Conservation (phyloP, 495 filamentous ascomycete genomes). For the Penicillium cinerascens region DNA sequence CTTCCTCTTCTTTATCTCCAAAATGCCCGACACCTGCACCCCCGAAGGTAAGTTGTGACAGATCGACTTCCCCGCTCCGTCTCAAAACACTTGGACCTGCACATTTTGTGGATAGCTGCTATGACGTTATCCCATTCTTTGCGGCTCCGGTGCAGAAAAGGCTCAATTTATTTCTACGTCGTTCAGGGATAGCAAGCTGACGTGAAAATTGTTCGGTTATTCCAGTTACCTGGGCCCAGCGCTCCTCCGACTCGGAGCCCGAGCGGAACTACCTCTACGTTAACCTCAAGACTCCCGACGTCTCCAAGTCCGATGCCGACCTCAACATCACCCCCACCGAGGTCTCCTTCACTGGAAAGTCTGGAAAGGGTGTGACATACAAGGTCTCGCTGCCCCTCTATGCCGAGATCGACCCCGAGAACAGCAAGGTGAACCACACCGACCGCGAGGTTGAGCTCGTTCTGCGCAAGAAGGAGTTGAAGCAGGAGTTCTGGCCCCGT, state of each 20-base stretch:
- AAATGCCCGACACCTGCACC: conserved; percentile 33
- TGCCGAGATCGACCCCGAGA: conserved; percentile 80
- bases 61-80: conserved; percentile 37
- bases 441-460: conserved; percentile 82
- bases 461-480: conserved; percentile 92
- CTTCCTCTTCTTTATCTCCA: conserved; percentile 6
- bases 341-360: conserved; percentile 77
- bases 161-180: not conserved
- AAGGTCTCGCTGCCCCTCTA: conserved; percentile 84
- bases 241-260: conserved; percentile 74
- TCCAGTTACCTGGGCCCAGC: conserved; percentile 94
- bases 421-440: conserved; percentile 79
- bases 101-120: conserved; percentile 22
- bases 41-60: conserved; percentile 41
- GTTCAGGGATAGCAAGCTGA: conserved; percentile 18
- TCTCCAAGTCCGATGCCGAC: conserved; percentile 63
- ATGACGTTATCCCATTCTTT: conserved; percentile 12
- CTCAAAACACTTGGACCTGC: conserved; percentile 16
- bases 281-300: conserved; percentile 81
- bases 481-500: conserved; percentile 89
- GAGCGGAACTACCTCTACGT: conserved; percentile 92
- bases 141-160: not conserved
- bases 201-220: not conserved
- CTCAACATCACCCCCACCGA: conserved; percentile 74
- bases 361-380: conserved; percentile 79